Evolutionary conservation across 208 protist genomes (phyloP).

Genomic region (Leishmania aethiopica): DNA sequence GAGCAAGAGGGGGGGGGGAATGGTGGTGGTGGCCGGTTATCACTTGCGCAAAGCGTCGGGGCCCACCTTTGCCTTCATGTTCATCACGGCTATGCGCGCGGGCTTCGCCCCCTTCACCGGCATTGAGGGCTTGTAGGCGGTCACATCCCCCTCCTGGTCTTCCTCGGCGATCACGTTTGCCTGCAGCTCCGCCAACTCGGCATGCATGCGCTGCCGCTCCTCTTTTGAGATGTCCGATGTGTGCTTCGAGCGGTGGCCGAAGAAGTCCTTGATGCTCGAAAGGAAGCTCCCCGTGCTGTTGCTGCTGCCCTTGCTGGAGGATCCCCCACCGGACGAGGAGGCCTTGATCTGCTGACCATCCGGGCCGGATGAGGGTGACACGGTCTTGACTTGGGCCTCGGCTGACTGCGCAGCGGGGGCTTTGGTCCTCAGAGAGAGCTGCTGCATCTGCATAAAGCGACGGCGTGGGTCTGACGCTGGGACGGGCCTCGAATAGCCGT

Average conservation of each 20-base stretch:
- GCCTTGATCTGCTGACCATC: background rate
- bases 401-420: conserved; percentile 1
- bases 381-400: conserved; percentile 7
- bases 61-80: conserved; percentile 68
- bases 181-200: conserved; percentile 63
- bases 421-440: conserved; percentile 23
- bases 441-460: conserved; percentile 31
- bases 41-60: conserved; percentile 64
- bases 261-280: conserved; percentile 33
- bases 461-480: conserved; percentile 33
- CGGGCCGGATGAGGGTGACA: background rate
- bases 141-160: conserved; percentile 76
- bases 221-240: conserved; percentile 29
- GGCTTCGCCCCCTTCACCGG: conserved; percentile 38
- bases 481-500: conserved; percentile 47
- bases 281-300: conserved; percentile 27
- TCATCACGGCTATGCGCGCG: conserved; percentile 71
- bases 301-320: conserved; percentile 19
- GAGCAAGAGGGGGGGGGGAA: no score
- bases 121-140: conserved; percentile 59
- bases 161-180: conserved; percentile 54
- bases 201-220: conserved; percentile 58
- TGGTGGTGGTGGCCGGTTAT: background rate
- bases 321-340: background rate
- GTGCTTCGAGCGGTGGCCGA: conserved; percentile 33